Evolutionary conservation across 2,329 filamentous ascomycete genomes (phyloP).

Genomic region (Colletotrichum sp.): DNA sequence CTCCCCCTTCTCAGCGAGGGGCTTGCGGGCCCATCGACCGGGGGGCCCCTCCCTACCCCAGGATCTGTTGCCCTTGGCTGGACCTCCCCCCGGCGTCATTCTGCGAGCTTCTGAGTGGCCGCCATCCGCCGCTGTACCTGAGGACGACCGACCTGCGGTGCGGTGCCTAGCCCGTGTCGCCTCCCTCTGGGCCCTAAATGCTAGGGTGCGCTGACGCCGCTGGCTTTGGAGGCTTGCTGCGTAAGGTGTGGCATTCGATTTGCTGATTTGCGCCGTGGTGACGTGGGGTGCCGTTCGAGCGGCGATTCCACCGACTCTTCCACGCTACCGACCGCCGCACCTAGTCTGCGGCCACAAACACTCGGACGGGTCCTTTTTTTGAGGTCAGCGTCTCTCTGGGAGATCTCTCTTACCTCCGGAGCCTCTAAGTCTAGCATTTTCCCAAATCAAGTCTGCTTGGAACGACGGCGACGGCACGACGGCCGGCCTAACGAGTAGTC

Average conservation of each 20-base stretch:
- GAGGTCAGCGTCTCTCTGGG: neutral
- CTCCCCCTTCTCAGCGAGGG: neutral
- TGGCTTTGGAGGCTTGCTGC: neutral
- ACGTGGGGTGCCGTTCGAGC: neutral
- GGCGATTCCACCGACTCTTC: neutral
- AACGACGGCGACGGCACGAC: neutral
- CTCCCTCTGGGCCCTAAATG: neutral
- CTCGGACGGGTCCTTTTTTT: neutral
- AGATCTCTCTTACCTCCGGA: neutral
- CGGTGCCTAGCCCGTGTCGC: neutral
- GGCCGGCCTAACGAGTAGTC: neutral
- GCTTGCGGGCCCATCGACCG: neutral
- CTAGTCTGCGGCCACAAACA: neutral
- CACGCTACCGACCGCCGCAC: neutral
- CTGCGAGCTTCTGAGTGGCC: constrained; percentile 4
- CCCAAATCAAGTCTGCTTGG: neutral
- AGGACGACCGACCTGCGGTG: neutral
- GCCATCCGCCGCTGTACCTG: neutral
- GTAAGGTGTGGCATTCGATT: constrained; percentile 5
- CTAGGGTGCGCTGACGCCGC: neutral
- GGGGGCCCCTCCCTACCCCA: constrained; percentile 8
- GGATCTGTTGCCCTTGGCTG: neutral
- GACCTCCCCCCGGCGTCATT: neutral
- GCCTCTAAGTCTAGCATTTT: neutral
- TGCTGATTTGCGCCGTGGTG: neutral